Evolutionary conservation across 2,329 filamentous ascomycete genomes (phyloP).

Genomic region (Lachnellula cervina): DNA sequence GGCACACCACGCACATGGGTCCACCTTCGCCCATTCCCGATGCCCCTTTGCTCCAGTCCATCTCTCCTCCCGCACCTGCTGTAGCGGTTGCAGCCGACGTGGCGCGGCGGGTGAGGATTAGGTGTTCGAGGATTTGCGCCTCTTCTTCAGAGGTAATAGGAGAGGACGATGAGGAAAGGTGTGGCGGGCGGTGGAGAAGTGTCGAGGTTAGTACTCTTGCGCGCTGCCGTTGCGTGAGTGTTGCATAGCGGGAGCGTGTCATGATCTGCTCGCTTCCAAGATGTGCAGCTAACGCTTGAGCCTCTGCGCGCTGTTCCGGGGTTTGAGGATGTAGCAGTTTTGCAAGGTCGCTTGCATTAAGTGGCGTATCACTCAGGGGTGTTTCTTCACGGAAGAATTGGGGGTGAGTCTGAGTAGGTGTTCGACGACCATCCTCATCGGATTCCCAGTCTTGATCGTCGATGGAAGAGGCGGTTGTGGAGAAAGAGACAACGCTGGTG

Average conservation of each 20-base stretch:
- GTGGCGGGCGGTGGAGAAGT: slow-evolving; percentile 32
- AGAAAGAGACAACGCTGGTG: slow-evolving; percentile 71
- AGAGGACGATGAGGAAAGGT: slow-evolving; percentile 25
- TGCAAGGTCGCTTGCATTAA: slow-evolving; percentile 67
- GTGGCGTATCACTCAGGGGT: slow-evolving; percentile 54
- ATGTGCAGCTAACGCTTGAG: slow-evolving; percentile 74
- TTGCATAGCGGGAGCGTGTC: slow-evolving; percentile 74
- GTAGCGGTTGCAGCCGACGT: not conserved
- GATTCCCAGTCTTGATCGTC: slow-evolving; percentile 45
- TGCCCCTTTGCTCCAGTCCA: slow-evolving; percentile 62
- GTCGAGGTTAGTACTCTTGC: slow-evolving; percentile 59
- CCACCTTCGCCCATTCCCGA: slow-evolving; percentile 68
- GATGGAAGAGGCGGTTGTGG: slow-evolving; percentile 33
- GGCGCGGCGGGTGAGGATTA: slow-evolving; percentile 42
- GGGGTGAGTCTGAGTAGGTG: slow-evolving; percentile 68
- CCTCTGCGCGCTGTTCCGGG: slow-evolving; percentile 74
- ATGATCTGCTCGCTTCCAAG: slow-evolving; percentile 66
- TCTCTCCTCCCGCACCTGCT: not conserved
- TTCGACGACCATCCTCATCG: slow-evolving; percentile 52
- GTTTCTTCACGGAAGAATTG: slow-evolving; percentile 48
- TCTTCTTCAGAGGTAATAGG: slow-evolving; percentile 55
- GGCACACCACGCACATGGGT: slow-evolving; percentile 90
- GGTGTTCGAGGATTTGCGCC: slow-evolving; percentile 54
- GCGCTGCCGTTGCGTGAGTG: slow-evolving; percentile 63
- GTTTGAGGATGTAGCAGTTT: slow-evolving; percentile 76